Percentiles rank a stretch among this genome's conserved stretches.
phyloP scores from a whole-genome alignment of 371 early-diverging fungal species.

The Lichtheimia ornata region DNA sequence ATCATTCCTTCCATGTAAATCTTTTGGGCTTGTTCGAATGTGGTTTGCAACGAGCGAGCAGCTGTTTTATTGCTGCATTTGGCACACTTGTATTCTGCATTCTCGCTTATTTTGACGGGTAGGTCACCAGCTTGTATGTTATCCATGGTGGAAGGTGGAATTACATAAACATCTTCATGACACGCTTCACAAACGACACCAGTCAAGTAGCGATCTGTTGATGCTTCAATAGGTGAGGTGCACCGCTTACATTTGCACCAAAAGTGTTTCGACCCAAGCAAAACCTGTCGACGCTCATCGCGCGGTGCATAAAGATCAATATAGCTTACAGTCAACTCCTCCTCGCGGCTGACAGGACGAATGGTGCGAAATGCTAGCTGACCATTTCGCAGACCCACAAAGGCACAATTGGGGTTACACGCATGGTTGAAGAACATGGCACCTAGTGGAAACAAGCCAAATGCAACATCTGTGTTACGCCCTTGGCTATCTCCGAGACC shows the following conservation, averaged over 20 bases:
- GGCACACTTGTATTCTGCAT: slow-evolving; percentile 48
- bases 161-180: slow-evolving; percentile 65
- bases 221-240: slow-evolving; percentile 55
- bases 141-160: slow-evolving; percentile 45
- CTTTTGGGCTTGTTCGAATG: slow-evolving; percentile 43
- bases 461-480: slow-evolving; percentile 58
- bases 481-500: slow-evolving; percentile 53
- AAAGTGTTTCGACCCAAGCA: slow-evolving; percentile 62
- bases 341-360: slow-evolving; percentile 53
- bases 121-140: slow-evolving; percentile 16
- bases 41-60: slow-evolving; percentile 27
- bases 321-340: slow-evolving; percentile 64
- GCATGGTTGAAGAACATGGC: slow-evolving; percentile 67
- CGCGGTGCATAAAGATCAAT: slow-evolving; percentile 71
- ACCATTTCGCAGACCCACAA: slow-evolving; percentile 54
- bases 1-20: slow-evolving; percentile 28
- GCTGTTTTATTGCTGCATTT: slow-evolving; percentile 47
- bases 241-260: slow-evolving; percentile 79
- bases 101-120: slow-evolving; percentile 20
- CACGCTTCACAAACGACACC: slow-evolving; percentile 66
- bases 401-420: slow-evolving; percentile 70
- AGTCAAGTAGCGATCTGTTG: slow-evolving; percentile 68
- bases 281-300: slow-evolving; percentile 66
- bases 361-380: slow-evolving; percentile 61
- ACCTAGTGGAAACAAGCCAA: slow-evolving; percentile 66